A percentile compares a stretch with the other conserved stretches of the same genome.
Conservation (phyloP, 2,329 filamentous ascomycete species). For the Penicillium griseofulvum region DNA sequence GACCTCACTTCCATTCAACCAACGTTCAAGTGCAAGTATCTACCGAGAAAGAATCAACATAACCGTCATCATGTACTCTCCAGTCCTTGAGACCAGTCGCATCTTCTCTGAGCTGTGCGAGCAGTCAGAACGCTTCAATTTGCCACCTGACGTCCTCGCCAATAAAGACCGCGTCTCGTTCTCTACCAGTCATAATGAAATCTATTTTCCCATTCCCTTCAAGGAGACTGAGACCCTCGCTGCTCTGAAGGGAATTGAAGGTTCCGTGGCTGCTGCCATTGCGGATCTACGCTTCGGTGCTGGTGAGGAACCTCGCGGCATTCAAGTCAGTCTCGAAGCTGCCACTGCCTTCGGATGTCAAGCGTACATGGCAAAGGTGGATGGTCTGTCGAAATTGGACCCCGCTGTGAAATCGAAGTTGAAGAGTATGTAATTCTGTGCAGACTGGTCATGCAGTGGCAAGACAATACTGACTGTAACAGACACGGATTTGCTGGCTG, state of each 20-base stretch:
- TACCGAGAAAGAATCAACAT: constrained; percentile 12
- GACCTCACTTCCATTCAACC: not conserved
- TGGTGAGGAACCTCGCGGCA: constrained; percentile 35
- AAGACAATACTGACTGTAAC: not conserved
- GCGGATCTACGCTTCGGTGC: constrained; percentile 54
- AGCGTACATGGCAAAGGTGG: constrained; percentile 44
- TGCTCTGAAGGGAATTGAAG: constrained; percentile 61
- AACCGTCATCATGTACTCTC: constrained; percentile 29
- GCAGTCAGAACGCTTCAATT: constrained; percentile 32
- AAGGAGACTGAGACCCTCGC: constrained; percentile 55
- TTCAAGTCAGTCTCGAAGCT: constrained; percentile 38
- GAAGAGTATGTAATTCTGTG: constrained; percentile 29
- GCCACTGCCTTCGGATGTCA: constrained; percentile 43
- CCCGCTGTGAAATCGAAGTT: constrained; percentile 38
- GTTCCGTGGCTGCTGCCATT: constrained; percentile 58
- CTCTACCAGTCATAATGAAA: constrained; percentile 35
- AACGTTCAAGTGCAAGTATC: not conserved
- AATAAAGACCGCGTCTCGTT: constrained; percentile 38
- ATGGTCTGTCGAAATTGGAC: constrained; percentile 40
- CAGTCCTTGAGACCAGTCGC: constrained; percentile 36
- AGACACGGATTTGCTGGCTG: constrained; percentile 71
- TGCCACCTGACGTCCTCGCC: constrained; percentile 32
- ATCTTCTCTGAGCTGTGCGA: constrained; percentile 39
- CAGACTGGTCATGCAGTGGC: not conserved
- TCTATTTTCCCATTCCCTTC: constrained; percentile 47